Percentiles rank a stretch among this genome's conserved stretches.
Conservation (phyloP, 2,329 filamentous ascomycete genomes). For the Talaromyces sp. region DNA sequence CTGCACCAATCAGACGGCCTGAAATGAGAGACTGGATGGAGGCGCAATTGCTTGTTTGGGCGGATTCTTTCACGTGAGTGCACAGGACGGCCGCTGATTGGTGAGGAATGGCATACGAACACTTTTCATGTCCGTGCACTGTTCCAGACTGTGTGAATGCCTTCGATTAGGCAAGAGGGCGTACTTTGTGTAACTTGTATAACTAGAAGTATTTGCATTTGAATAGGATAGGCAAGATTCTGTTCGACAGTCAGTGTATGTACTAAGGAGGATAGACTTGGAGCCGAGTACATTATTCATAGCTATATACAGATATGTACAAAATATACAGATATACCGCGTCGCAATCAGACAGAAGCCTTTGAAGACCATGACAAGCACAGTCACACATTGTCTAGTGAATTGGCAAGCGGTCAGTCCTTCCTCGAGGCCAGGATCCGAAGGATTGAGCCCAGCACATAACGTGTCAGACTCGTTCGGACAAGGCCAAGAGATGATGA, state of each 20-base stretch:
- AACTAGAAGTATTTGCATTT: not conserved
- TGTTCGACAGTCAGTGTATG: not conserved
- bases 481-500: conserved; percentile 33
- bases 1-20: not conserved
- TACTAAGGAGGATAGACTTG: not conserved
- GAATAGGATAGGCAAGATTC: not conserved
- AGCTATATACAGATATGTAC: conserved; percentile 10
- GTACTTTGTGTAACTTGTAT: not conserved
- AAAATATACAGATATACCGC: conserved; percentile 31
- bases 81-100: conserved; percentile 8
- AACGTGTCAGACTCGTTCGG: conserved; percentile 22
- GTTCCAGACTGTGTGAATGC: not conserved
- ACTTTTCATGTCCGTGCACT: not conserved
- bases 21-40: not conserved
- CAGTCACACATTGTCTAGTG: conserved; percentile 20
- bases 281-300: not conserved
- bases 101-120: not conserved
- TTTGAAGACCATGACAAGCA: conserved; percentile 16
- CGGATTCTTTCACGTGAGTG: not conserved
- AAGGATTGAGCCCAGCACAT: conserved; percentile 15
- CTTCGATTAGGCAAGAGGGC: not conserved
- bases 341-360: conserved; percentile 28
- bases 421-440: conserved; percentile 15
- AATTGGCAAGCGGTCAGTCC: conserved; percentile 18
- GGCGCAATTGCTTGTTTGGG: not conserved